Percentiles rank a stretch among this genome's conserved stretches.
These are phyloP conservation scores for Coniosporium apollinis DNA, from an alignment of 495 filamentous ascomycete species.

Conservation along the genomic window DNA sequence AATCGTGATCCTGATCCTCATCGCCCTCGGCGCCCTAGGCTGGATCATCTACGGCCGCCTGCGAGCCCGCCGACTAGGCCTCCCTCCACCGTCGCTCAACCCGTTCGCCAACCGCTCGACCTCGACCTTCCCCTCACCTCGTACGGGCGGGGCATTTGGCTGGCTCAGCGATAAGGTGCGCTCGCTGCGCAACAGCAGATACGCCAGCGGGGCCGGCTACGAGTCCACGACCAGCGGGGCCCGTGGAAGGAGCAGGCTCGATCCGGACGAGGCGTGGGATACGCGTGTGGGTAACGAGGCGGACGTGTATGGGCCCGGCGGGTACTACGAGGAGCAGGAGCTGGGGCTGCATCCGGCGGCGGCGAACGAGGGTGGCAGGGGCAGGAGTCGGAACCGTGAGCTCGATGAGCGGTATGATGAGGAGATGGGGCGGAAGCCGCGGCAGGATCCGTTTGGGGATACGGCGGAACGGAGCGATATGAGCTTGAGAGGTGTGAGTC, in stretches of 20 bases:
- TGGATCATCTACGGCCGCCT: slow-evolving; percentile 33
- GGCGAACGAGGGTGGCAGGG: slow-evolving; percentile 16
- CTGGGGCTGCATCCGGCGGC: slow-evolving; percentile 25
- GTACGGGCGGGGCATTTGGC: slow-evolving; percentile 38
- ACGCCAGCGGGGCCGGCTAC: slow-evolving; percentile 23
- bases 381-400: slow-evolving; percentile 19
- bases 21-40: slow-evolving; percentile 25
- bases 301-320: slow-evolving; percentile 31
- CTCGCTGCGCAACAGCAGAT: slow-evolving; percentile 27
- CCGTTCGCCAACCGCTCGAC: slow-evolving; percentile 33
- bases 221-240: slow-evolving; percentile 2
- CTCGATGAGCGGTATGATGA: slow-evolving; percentile 21
- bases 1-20: slow-evolving; percentile 34
- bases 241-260: slow-evolving; percentile 28
- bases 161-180: slow-evolving; percentile 39
- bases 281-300: slow-evolving; percentile 45
- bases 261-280: slow-evolving; percentile 64
- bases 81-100: slow-evolving; percentile 41
- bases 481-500: slow-evolving; percentile 25
- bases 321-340: slow-evolving; percentile 48
- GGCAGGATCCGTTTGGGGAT: slow-evolving; percentile 24
- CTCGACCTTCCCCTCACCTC: slow-evolving; percentile 33
- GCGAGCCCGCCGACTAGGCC: slow-evolving; percentile 44
- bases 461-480: slow-evolving; percentile 12
- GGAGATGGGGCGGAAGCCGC: slow-evolving; percentile 10